These are phyloP conservation scores for Ilyonectria sp. DNA, from an alignment of 2,329 filamentous ascomycete genomes.

Conservation along the genomic window DNA sequence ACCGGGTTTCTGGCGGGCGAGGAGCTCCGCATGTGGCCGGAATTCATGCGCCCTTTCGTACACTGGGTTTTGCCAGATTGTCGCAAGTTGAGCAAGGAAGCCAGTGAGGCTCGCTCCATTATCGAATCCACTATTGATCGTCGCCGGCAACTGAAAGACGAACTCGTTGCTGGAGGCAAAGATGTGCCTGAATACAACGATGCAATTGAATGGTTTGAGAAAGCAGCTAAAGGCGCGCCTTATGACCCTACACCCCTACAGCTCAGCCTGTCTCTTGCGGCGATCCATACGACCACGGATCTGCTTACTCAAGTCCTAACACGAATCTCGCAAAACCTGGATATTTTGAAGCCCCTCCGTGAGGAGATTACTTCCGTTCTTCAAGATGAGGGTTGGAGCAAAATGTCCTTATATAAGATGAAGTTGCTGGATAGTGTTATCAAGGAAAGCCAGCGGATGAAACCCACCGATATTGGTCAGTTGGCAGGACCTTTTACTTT, in stretches of 20 bases:
- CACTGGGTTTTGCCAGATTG: slow-evolving; percentile 60
- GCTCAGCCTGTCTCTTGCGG: slow-evolving; percentile 58
- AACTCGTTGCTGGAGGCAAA: slow-evolving; percentile 55
- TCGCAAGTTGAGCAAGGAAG: slow-evolving; percentile 48
- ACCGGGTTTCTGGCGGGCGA: slow-evolving; percentile 51
- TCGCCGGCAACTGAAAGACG: too few species aligned
- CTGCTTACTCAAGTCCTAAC: slow-evolving; percentile 38
- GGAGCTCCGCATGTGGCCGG: slow-evolving; percentile 52
- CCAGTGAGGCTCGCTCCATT: slow-evolving; percentile 24
- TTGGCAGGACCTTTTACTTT: too few species aligned
- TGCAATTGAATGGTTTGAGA: slow-evolving; percentile 70
- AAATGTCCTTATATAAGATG: slow-evolving; percentile 58
- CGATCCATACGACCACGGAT: slow-evolving; percentile 68
- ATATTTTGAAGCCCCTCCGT: slow-evolving; percentile 56
- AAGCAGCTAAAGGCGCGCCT: slow-evolving; percentile 51
- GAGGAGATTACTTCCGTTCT: slow-evolving; percentile 55
- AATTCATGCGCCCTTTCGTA: slow-evolving; percentile 64
- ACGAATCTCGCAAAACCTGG: slow-evolving; percentile 57
- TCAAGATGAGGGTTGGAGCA: slow-evolving; percentile 56
- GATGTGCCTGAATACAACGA: slow-evolving; percentile 55
- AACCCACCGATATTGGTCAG: slow-evolving; percentile 41
- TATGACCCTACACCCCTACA: slow-evolving; percentile 38
- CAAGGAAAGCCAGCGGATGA: slow-evolving; percentile 64
- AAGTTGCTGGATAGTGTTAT: slow-evolving; percentile 65
- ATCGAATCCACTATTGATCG: slow-evolving; percentile 57